Percentiles rank a stretch among this genome's conserved stretches.
These are phyloP conservation scores for Fusarium sarcochroum DNA, from an alignment of 2,329 filamentous ascomycete genomes.

Conservation along the genomic window DNA sequence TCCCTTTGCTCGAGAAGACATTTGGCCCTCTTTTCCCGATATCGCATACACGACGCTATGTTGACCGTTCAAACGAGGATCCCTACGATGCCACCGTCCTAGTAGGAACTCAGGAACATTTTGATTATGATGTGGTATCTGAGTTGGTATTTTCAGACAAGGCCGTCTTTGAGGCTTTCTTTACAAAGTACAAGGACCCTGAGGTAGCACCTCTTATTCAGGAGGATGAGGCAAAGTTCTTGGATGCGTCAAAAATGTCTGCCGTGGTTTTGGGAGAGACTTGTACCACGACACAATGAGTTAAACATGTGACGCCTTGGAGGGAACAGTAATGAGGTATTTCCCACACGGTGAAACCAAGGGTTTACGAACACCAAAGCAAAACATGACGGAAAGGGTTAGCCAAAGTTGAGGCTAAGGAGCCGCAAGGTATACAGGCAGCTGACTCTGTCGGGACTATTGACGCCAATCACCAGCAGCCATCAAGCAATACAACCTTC, in stretches of 20 bases:
- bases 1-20: slow-evolving; percentile 4
- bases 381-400: too few relatives aligned
- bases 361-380: too few relatives aligned
- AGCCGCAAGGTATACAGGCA: too few relatives aligned
- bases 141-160: not conserved
- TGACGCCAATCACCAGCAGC: too few relatives aligned
- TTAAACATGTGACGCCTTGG: too few relatives aligned
- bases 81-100: not conserved
- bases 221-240: not conserved
- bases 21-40: not conserved
- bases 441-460: too few relatives aligned
- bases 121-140: slow-evolving; percentile 4
- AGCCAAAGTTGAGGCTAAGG: too few relatives aligned
- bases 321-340: too few relatives aligned
- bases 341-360: too few relatives aligned
- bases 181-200: not conserved
- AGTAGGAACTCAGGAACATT: not conserved
- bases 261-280: not conserved
- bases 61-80: not conserved
- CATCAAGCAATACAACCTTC: too few relatives aligned
- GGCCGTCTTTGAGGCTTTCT: not conserved
- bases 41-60: not conserved
- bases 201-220: not conserved
- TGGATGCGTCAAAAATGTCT: not conserved
- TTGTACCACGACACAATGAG: too few relatives aligned